Conservation (phyloP, 768 basidiomycete genomes). For the Lactifluus volemus region DNA sequence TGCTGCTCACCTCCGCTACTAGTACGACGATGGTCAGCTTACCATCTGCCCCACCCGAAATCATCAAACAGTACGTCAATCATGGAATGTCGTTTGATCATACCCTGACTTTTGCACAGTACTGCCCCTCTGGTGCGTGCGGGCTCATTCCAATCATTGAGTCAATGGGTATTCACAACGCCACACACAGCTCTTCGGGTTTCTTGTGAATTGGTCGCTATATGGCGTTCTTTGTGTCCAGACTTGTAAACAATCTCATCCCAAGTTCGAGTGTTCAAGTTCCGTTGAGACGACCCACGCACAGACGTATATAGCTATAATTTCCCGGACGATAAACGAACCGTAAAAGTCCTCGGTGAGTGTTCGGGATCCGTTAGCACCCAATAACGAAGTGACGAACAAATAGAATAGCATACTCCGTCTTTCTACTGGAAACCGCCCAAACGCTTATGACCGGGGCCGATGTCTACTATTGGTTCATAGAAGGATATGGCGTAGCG, state of each 20-base stretch:
- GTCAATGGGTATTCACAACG: neutral
- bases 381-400: neutral
- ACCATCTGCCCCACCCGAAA: neutral
- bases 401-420: conserved; percentile 19
- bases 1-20: neutral
- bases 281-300: neutral
- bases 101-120: neutral
- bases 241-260: conserved; percentile 20
- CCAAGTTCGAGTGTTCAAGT: too few relatives aligned
- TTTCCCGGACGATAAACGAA: conserved; percentile 1
- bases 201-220: conserved; percentile 23
- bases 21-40: neutral
- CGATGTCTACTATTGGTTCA: conserved; percentile 26
- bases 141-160: neutral
- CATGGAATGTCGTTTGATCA: too few relatives aligned
- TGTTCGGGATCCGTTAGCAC: neutral
- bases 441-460: conserved; percentile 13
- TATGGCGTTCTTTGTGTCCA: conserved; percentile 26
- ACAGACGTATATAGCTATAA: conserved; percentile 16
- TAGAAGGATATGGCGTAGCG: conserved; percentile 24
- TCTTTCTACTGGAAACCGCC: conserved; percentile 22
- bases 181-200: neutral
- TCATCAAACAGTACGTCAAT: neutral
- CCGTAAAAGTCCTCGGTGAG: neutral
- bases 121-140: conserved; percentile 4